phyloP scores from a whole-genome alignment of 2,329 filamentous ascomycete genomes.

The Curvularia verruculosa region DNA sequence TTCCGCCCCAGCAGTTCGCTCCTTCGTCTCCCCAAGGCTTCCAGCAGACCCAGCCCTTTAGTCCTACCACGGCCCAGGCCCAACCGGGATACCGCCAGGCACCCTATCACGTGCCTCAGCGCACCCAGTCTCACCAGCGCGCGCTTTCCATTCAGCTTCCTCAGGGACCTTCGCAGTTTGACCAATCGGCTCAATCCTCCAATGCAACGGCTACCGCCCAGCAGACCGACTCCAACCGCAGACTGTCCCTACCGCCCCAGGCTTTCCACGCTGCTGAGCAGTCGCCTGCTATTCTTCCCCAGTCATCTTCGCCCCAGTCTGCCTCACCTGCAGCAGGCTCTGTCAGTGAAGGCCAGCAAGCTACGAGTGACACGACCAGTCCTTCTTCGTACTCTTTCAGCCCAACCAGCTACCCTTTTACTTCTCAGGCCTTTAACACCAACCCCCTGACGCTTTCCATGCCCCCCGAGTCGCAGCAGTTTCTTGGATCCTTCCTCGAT shows the following conservation, averaged over 20 bases:
- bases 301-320: slow-evolving; percentile 33
- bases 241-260: slow-evolving; percentile 53
- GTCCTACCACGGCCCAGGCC: slow-evolving; percentile 30
- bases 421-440: slow-evolving; percentile 40
- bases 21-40: slow-evolving; percentile 35
- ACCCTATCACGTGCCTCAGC: slow-evolving; percentile 55
- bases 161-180: slow-evolving; percentile 42
- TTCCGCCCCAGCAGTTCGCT: slow-evolving; percentile 43
- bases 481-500: slow-evolving; percentile 57
- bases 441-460: slow-evolving; percentile 58
- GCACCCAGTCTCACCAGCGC: slow-evolving; percentile 49
- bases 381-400: slow-evolving; percentile 30
- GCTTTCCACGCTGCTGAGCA: slow-evolving; percentile 26
- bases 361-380: slow-evolving; percentile 28
- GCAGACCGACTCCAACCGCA: slow-evolving; percentile 42
- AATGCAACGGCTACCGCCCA: slow-evolving; percentile 27
- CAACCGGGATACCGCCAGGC: slow-evolving; percentile 49
- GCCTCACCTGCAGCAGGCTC: slow-evolving; percentile 28
- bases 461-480: slow-evolving; percentile 60
- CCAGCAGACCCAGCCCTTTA: slow-evolving; percentile 27
- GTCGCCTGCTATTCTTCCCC: slow-evolving; percentile 26
- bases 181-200: slow-evolving; percentile 30
- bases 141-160: slow-evolving; percentile 55
- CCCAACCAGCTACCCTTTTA: slow-evolving; percentile 32
- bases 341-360: slow-evolving; percentile 30